Percentiles rank a stretch among this genome's conserved stretches.
Evolutionary conservation across 2,329 filamentous ascomycete genomes (phyloP).

Genomic region (Trichoderma citrinoviride): DNA sequence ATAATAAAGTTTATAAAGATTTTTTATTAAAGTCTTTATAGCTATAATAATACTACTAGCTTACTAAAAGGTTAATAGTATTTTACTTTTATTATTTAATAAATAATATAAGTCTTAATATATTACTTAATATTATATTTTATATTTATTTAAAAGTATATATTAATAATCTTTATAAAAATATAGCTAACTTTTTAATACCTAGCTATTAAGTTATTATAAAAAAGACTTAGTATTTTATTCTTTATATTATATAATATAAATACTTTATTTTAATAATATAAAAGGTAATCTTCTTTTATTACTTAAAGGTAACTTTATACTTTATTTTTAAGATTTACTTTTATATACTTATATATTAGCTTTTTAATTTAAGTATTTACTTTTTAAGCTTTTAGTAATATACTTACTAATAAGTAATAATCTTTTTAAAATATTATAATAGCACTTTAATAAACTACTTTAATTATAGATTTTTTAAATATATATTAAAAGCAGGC

Average conservation of each 20-base stretch:
- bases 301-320: not conserved
- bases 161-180: not conserved
- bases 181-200: too few relatives aligned
- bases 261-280: not conserved
- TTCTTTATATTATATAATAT: not conserved
- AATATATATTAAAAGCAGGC: not conserved
- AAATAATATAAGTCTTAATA: not conserved
- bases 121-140: not conserved
- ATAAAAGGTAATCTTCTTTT: not conserved
- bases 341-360: not conserved
- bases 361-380: not conserved
- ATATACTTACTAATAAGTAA: too few relatives aligned
- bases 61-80: not conserved
- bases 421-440: too few relatives aligned
- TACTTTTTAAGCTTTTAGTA: too few relatives aligned
- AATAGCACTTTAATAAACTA: not conserved
- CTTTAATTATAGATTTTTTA: too few relatives aligned
- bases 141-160: not conserved
- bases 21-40: not conserved
- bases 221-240: not conserved
- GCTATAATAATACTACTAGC: too few relatives aligned
- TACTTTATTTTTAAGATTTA: not conserved
- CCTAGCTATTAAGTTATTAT: not conserved
- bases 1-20: not conserved
- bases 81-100: not conserved